Evolutionary conservation across 169 alveolate genomes (phyloP).

Genomic region (Eimeria maxima): DNA sequence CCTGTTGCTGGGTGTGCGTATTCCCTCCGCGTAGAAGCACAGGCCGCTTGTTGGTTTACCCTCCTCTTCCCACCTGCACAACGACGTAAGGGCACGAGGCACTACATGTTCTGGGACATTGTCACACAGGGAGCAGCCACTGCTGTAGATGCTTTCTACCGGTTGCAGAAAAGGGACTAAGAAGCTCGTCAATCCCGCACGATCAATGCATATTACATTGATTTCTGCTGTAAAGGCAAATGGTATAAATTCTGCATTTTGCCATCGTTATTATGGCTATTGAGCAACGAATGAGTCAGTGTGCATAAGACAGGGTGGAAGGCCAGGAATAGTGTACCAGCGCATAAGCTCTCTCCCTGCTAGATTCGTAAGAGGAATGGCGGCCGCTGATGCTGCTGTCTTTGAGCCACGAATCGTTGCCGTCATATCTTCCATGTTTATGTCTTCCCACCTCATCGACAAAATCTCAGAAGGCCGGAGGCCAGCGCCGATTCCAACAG

Average conservation of each 20-base stretch:
- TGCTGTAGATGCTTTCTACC: neutral
- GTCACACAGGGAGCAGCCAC: neutral
- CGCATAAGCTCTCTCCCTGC: constrained; percentile 85
- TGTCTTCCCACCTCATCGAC: constrained; percentile 87
- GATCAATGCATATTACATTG: neutral
- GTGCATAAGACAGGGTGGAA: neutral
- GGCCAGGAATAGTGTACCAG: constrained; percentile 78
- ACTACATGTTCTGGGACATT: neutral
- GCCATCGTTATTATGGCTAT: too few relatives aligned
- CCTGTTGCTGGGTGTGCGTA: constrained; percentile 73
- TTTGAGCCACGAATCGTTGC: constrained; percentile 86
- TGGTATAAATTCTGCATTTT: neutral
- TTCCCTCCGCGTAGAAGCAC: constrained; percentile 86
- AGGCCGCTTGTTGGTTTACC: constrained; percentile 86
- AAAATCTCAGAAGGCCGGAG: constrained; percentile 88
- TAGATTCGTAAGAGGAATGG: constrained; percentile 87
- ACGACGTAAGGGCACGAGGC: neutral
- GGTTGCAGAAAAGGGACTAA: neutral
- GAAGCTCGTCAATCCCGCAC: neutral
- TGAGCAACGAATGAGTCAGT: too few relatives aligned
- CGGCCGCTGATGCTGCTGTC: constrained; percentile 86
- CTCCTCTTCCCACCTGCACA: constrained; percentile 87
- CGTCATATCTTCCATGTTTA: constrained; percentile 84
- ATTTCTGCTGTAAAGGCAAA: neutral
- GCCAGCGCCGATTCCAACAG: constrained; percentile 88